Conservation (phyloP, 2,329 filamentous ascomycete species). For the Sordariomycetes sp. region DNA sequence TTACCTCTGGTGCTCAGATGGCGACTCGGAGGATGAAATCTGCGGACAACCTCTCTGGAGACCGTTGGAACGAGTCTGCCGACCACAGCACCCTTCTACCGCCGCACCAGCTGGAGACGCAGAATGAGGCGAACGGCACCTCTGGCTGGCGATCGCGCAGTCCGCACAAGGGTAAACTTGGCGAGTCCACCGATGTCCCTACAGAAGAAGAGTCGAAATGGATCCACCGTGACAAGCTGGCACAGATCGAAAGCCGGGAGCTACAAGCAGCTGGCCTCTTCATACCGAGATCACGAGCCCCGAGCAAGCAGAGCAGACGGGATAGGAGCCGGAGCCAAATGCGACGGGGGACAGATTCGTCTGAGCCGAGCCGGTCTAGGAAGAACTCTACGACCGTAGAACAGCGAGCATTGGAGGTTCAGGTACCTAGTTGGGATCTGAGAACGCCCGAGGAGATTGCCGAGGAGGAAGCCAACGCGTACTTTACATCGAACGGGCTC, state of each 20-base stretch:
- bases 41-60: constrained; percentile 18
- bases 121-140: constrained; percentile 9
- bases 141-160: constrained; percentile 7
- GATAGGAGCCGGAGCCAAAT: constrained; percentile 25
- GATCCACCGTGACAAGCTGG: constrained; percentile 81
- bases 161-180: constrained; percentile 7
- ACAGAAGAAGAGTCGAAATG: constrained; percentile 58
- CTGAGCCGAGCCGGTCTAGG: constrained; percentile 22
- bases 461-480: constrained; percentile 41
- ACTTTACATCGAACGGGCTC: constrained; percentile 40
- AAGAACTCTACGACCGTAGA: constrained; percentile 37
- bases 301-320: constrained; percentile 37
- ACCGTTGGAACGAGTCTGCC: constrained; percentile 10
- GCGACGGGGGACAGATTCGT: constrained; percentile 19
- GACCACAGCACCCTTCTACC: constrained; percentile 14
- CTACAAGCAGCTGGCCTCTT: constrained; percentile 69
- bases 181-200: background rate
- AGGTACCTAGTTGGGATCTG: constrained; percentile 57
- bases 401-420: constrained; percentile 25
- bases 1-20: constrained; percentile 8
- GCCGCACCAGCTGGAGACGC: constrained; percentile 13
- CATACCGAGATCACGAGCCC: constrained; percentile 42
- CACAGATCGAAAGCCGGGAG: constrained; percentile 71
- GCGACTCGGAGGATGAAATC: constrained; percentile 25
- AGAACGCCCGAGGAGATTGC: constrained; percentile 71